Conservation (phyloP, 768 basidiomycete genomes). For the Trametes cingulata region DNA sequence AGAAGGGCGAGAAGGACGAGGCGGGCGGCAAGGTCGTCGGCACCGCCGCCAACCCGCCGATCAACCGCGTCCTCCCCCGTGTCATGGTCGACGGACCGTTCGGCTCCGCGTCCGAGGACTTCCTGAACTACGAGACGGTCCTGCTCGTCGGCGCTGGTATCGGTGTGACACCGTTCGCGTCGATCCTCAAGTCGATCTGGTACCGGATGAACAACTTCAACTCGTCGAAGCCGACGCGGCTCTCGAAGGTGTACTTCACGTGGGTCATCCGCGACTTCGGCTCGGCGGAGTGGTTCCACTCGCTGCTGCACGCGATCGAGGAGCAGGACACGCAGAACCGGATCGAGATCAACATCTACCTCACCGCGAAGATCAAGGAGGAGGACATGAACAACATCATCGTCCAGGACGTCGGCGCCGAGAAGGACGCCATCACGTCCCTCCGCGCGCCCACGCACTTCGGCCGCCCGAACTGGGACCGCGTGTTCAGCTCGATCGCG, state of each 20-base stretch:
- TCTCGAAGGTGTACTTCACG: conserved; percentile 90
- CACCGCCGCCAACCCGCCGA: conserved; percentile 53
- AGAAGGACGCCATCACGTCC: conserved; percentile 88
- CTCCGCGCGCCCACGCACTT: conserved; percentile 92
- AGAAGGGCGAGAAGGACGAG: conserved; percentile 47
- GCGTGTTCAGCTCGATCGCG: conserved; percentile 68
- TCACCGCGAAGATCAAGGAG: conserved; percentile 88
- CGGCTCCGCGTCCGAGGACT: conserved; percentile 90
- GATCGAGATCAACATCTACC: conserved; percentile 93
- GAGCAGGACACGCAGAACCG: conserved; percentile 83
- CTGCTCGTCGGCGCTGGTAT: conserved; percentile 93
- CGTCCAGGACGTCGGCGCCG: conserved; percentile 90
- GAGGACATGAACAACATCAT: conserved; percentile 95
- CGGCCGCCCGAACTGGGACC: conserved; percentile 86
- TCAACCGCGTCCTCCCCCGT: conserved; percentile 79
- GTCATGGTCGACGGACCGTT: conserved; percentile 98
- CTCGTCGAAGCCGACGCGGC: conserved; percentile 69
- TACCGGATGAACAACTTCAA: conserved; percentile 93
- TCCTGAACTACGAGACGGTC: conserved; percentile 85
- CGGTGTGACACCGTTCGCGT: conserved; percentile 95
- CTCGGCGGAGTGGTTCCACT: conserved; percentile 92
- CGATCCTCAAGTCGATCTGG: conserved; percentile 90
- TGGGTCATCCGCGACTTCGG: conserved; percentile 96
- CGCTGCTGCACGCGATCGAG: conserved; percentile 88
- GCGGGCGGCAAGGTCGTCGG: conserved; percentile 63